phyloP scores from a whole-genome alignment of 2,329 filamentous ascomycete species.

The Xylariaceae sp. region DNA sequence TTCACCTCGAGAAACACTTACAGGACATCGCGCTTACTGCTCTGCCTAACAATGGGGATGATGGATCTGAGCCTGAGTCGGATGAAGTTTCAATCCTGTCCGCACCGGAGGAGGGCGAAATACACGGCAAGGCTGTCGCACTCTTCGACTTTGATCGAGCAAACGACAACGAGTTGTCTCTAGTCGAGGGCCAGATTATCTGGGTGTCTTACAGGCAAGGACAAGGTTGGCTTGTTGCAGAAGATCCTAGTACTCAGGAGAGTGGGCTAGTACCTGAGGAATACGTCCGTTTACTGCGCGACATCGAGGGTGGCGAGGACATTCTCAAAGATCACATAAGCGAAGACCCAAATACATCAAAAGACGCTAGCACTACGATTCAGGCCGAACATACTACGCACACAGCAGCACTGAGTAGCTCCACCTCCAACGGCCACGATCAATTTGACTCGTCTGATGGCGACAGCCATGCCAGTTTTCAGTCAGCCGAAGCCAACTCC shows the following conservation, averaged over 20 bases:
- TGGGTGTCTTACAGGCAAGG: constrained; percentile 96
- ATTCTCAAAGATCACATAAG: too few relatives aligned
- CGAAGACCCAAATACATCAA: too few relatives aligned
- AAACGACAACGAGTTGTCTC: constrained; percentile 93
- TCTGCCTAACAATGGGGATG: not conserved
- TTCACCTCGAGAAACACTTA: constrained; percentile 8
- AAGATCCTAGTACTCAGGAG: constrained; percentile 93
- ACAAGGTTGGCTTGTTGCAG: constrained; percentile 95
- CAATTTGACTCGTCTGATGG: too few relatives aligned
- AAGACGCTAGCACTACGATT: too few relatives aligned
- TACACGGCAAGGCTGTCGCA: constrained; percentile 95
- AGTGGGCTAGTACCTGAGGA: constrained; percentile 95
- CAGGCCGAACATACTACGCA: too few relatives aligned
- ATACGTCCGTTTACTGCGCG: constrained; percentile 88
- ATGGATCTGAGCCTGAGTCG: too few relatives aligned
- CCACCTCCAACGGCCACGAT: too few relatives aligned
- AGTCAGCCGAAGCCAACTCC: too few relatives aligned
- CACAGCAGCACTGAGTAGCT: too few relatives aligned
- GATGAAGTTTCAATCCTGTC: too few relatives aligned
- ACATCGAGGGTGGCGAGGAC: constrained; percentile 94
- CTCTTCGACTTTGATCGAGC: constrained; percentile 94
- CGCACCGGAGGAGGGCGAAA: too few relatives aligned
- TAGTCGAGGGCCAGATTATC: constrained; percentile 94
- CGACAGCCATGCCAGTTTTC: too few relatives aligned
- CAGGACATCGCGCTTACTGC: constrained; percentile 7